A percentile compares a stretch with the other conserved stretches of the same genome.
Conservation (phyloP, 495 filamentous ascomycete genomes). For the Acidiella bohemica region DNA sequence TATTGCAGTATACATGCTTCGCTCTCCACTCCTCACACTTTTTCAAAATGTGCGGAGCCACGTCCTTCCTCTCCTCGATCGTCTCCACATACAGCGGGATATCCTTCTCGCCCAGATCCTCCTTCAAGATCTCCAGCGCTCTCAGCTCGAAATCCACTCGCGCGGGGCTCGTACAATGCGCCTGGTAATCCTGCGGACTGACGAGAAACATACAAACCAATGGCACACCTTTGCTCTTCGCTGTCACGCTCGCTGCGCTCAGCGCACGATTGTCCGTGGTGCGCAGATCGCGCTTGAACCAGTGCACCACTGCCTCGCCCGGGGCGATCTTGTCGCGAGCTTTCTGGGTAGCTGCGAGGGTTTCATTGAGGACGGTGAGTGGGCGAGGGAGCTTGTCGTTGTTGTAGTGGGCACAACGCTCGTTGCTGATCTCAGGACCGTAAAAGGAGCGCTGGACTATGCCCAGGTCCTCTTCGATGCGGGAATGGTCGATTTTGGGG, state of each 20-base stretch:
- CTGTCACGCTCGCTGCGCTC: conserved; percentile 51
- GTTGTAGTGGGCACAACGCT: conserved; percentile 58
- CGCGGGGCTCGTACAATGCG: conserved; percentile 58
- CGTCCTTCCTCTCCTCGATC: conserved; percentile 47
- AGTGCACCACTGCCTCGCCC: conserved; percentile 63
- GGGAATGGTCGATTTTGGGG: conserved; percentile 8
- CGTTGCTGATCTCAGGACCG: conserved; percentile 70
- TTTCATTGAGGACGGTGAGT: conserved; percentile 33
- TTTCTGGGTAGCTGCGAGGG: conserved; percentile 20
- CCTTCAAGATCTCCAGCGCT: conserved; percentile 48
- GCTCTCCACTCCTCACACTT: conserved; percentile 61
- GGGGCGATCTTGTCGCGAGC: conserved; percentile 29
- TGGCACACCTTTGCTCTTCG: conserved; percentile 48
- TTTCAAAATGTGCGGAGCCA: conserved; percentile 53
- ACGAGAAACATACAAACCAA: conserved; percentile 65
- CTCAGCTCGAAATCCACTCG: conserved; percentile 71
- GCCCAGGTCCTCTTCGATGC: conserved; percentile 21
- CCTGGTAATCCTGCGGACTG: conserved; percentile 77
- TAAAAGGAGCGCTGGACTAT: conserved; percentile 56
- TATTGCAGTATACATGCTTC: conserved; percentile 55
- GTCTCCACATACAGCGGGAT: conserved; percentile 72
- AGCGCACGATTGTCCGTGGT: conserved; percentile 62
- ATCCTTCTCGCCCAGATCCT: conserved; percentile 52
- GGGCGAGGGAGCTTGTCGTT: conserved; percentile 52
- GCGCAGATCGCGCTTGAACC: conserved; percentile 80